A percentile compares a stretch with the other conserved stretches of the same genome.
phyloP scores from a whole-genome alignment of 441 rosid genomes.

The Arabidopsis hybrid region DNA sequence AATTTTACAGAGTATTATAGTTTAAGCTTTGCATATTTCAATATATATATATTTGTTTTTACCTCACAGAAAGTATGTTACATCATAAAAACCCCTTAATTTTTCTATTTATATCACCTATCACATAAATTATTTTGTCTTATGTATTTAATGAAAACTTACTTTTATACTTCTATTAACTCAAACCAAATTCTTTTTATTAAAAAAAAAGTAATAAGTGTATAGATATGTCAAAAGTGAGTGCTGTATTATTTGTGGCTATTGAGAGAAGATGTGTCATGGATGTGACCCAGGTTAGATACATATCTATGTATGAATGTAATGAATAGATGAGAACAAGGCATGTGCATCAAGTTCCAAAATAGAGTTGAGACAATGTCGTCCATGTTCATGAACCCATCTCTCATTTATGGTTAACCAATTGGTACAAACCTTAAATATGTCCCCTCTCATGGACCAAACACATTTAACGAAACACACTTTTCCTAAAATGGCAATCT shows the following conservation, averaged over 20 bases:
- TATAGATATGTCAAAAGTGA: slow-evolving; percentile 28
- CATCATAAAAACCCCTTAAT: too few relatives aligned
- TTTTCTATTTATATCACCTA: too few relatives aligned
- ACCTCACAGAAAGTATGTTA: too few relatives aligned
- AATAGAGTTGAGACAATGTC: slow-evolving; percentile 37
- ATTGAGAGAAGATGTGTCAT: slow-evolving; percentile 33
- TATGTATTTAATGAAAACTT: not conserved
- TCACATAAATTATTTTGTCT: not conserved
- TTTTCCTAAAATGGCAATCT: slow-evolving; percentile 32
- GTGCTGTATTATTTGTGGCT: slow-evolving; percentile 39
- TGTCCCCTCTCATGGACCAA: slow-evolving; percentile 32
- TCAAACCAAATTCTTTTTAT: too few relatives aligned
- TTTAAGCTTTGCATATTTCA: too few relatives aligned
- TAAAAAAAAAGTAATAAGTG: not conserved
- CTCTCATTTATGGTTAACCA: slow-evolving; percentile 38
- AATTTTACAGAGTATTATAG: too few relatives aligned
- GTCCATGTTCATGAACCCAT: slow-evolving; percentile 48
- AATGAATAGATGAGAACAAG: slow-evolving; percentile 42
- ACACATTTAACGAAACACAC: slow-evolving; percentile 33
- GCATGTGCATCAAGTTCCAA: slow-evolving; percentile 47
- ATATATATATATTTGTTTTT: too few relatives aligned
- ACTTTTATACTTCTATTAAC: too few relatives aligned
- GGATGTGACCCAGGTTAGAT: slow-evolving; percentile 36
- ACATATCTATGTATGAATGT: not conserved
- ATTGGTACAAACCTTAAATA: slow-evolving; percentile 36